A percentile compares a stretch with the other conserved stretches of the same genome.
Evolutionary conservation across 2,329 filamentous ascomycete species (phyloP).

Genomic region (Geosmithia morbida): DNA sequence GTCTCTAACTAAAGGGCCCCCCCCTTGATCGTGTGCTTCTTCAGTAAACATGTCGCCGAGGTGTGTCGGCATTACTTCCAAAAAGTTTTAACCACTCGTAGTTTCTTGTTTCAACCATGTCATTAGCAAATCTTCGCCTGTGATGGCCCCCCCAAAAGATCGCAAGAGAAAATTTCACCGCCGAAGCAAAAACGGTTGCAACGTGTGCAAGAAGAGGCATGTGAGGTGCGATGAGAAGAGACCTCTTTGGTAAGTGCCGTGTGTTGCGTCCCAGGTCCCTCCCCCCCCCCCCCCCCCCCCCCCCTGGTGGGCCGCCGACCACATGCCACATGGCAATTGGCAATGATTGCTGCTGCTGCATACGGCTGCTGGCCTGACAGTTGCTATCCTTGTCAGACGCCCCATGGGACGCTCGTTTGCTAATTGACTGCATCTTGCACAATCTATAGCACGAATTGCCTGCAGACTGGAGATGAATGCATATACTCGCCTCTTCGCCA

Average conservation of each 20-base stretch:
- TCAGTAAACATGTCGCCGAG: not conserved
- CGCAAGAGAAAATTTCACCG: slow-evolving; percentile 21
- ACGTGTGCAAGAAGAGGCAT: slow-evolving; percentile 23
- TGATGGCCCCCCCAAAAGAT: slow-evolving; percentile 19
- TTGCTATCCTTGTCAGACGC: not conserved
- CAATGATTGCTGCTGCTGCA: not conserved
- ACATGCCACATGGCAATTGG: not conserved
- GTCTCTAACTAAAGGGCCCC: not conserved
- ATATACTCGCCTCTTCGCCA: slow-evolving; percentile 11
- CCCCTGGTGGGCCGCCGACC: not conserved
- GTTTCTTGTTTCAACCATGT: not conserved
- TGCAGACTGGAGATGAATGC: slow-evolving; percentile 28
- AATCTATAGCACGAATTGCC: slow-evolving; percentile 23
- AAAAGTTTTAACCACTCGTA: not conserved
- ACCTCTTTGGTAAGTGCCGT: slow-evolving; percentile 24
- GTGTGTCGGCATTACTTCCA: not conserved
- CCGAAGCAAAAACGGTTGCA: slow-evolving; percentile 20
- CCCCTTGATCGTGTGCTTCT: not conserved
- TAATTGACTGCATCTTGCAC: not conserved
- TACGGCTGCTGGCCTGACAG: not conserved
- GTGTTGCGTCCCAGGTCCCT: not conserved
- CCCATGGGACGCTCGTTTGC: not conserved
- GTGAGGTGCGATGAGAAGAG: slow-evolving; percentile 30
- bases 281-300: not conserved
- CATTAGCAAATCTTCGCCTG: not conserved